Percentiles rank a stretch among this genome's conserved stretches.
phyloP scores from a whole-genome alignment of 2,329 filamentous ascomycete genomes.

The Phialocephala subalpina region DNA sequence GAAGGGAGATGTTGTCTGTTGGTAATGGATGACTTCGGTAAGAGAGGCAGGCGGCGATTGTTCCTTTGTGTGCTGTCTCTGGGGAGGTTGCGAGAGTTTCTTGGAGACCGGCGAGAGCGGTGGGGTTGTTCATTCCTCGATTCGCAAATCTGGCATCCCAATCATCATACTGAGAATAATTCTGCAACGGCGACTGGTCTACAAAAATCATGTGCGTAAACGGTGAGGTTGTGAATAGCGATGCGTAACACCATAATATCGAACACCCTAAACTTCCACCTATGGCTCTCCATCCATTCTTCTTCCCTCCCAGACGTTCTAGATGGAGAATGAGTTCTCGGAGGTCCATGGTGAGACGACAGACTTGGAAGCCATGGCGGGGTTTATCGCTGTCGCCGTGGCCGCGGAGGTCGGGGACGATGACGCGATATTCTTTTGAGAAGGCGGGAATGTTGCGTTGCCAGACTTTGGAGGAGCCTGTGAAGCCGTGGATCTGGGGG shows the following conservation, averaged over 20 bases:
- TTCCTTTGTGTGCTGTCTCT: constrained; percentile 38
- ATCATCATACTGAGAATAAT: constrained; percentile 33
- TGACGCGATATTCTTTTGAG: constrained; percentile 35
- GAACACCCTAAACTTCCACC: constrained; percentile 44
- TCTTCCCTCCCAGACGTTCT: background rate
- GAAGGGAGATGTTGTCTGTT: constrained; percentile 20
- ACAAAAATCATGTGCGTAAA: constrained; percentile 43
- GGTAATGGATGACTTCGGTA: constrained; percentile 38
- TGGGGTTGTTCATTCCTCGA: constrained; percentile 40
- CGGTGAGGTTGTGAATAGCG: constrained; percentile 39
- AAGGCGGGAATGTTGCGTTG: constrained; percentile 41
- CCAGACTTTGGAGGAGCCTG: constrained; percentile 43
- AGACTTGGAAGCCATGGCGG: constrained; percentile 43
- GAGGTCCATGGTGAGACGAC: constrained; percentile 42
- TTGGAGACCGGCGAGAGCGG: constrained; percentile 39
- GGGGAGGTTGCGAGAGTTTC: constrained; percentile 36
- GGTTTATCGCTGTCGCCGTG: constrained; percentile 41
- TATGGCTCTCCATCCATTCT: constrained; percentile 34
- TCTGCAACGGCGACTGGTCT: constrained; percentile 44
- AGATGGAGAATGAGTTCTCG: constrained; percentile 36
- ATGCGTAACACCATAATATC: constrained; percentile 43
- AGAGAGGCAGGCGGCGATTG: constrained; percentile 41
- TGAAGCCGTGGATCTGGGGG: constrained; percentile 44
- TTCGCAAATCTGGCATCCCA: constrained; percentile 42
- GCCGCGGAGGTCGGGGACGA: constrained; percentile 42